A percentile compares a stretch with the other conserved stretches of the same genome.
Conservation (phyloP, 306 rosid species). For the Mimosa bimucronata region DNA sequence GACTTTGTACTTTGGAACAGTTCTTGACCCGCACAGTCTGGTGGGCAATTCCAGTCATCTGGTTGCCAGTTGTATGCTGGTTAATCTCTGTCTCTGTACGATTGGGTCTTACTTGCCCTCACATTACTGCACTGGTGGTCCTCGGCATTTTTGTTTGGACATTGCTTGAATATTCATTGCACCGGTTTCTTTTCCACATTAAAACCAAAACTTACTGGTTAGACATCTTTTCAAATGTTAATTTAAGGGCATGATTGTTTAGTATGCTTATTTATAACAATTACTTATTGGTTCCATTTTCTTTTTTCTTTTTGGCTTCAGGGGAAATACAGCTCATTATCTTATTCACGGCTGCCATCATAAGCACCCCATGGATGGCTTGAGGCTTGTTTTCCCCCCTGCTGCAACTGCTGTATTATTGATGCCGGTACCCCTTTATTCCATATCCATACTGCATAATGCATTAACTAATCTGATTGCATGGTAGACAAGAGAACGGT, state of each 20-base stretch:
- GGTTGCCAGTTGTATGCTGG: slow-evolving; percentile 90
- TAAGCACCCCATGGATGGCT: slow-evolving; percentile 96
- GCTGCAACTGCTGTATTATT: slow-evolving; percentile 79
- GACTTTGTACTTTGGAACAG: slow-evolving; percentile 61
- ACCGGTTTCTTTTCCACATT: slow-evolving; percentile 91
- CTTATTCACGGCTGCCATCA: slow-evolving; percentile 98
- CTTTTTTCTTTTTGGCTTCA: slow-evolving; percentile 32
- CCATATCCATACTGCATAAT: slow-evolving; percentile 23
- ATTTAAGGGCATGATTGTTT: slow-evolving; percentile 26
- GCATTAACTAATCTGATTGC: slow-evolving; percentile 16
- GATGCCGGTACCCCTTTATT: slow-evolving; percentile 61
- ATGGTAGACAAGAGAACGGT: slow-evolving; percentile 1
- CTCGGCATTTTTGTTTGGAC: slow-evolving; percentile 79
- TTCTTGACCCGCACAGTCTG: slow-evolving; percentile 84
- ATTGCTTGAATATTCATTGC: slow-evolving; percentile 78
- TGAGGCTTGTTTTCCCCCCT: slow-evolving; percentile 97
- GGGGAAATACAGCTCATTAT: slow-evolving; percentile 92
- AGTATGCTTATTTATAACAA: neutral
- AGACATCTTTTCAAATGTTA: slow-evolving; percentile 36
- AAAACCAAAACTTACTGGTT: slow-evolving; percentile 91
- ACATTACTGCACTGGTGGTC: slow-evolving; percentile 53
- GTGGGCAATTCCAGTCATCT: slow-evolving; percentile 93
- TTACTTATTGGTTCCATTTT: slow-evolving; percentile 20
- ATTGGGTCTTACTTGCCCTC: slow-evolving; percentile 70
- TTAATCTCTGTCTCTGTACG: slow-evolving; percentile 56